A percentile compares a stretch with the other conserved stretches of the same genome.
Conservation (phyloP, 1,139 yeast genomes). For the Ashbya aceris region DNA sequence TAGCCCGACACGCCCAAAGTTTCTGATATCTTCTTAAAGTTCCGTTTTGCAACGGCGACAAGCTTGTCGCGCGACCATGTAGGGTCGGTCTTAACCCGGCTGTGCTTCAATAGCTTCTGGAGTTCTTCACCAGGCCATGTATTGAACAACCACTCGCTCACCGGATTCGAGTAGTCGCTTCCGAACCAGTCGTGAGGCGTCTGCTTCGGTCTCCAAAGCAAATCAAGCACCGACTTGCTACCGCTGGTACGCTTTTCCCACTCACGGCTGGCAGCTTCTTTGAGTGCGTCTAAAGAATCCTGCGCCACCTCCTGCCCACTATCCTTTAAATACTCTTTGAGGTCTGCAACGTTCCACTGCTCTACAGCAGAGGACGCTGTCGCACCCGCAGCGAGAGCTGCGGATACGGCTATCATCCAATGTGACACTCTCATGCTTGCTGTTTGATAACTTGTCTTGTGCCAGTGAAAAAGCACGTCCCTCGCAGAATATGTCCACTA, state of each 20-base stretch:
- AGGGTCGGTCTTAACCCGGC: slow-evolving; percentile 29
- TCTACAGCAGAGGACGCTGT: slow-evolving; percentile 18
- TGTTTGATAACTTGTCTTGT: too few species aligned
- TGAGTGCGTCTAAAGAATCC: slow-evolving; percentile 29
- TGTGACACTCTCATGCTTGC: too few species aligned
- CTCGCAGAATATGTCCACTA: too few species aligned
- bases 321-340: slow-evolving; percentile 32
- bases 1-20: slow-evolving; percentile 34
- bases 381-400: not conserved
- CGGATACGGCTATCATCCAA: too few species aligned
- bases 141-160: slow-evolving; percentile 38
- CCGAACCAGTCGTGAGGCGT: too few species aligned
- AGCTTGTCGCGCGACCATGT: slow-evolving; percentile 33
- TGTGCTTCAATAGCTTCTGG: slow-evolving; percentile 32
- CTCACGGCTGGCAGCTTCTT: slow-evolving; percentile 31
- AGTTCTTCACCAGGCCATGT: slow-evolving; percentile 39
- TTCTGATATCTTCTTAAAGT: slow-evolving; percentile 34
- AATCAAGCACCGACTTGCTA: too few species aligned
- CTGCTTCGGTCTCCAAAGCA: too few species aligned
- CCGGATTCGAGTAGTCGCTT: too few species aligned
- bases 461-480: too few species aligned
- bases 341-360: slow-evolving; percentile 28
- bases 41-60: slow-evolving; percentile 32
- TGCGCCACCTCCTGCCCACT: slow-evolving; percentile 27
- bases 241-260: slow-evolving; percentile 21